Conservation (phyloP, 1,284 basidiomycete genomes). For the Xerocomus alliaceus region DNA sequence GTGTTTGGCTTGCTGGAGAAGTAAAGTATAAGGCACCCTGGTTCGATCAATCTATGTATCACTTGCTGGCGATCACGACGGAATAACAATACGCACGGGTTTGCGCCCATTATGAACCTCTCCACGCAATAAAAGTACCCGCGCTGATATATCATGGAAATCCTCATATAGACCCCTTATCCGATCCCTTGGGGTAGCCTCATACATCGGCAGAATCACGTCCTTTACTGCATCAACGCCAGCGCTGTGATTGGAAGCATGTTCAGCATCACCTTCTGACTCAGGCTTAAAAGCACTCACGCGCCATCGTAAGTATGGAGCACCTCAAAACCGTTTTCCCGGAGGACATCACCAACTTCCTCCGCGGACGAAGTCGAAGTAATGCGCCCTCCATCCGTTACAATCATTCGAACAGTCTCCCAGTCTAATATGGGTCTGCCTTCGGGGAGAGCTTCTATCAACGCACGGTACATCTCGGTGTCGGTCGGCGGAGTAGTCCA, state of each 20-base stretch:
- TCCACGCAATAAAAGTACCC: conserved; percentile 50
- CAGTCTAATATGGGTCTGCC: conserved; percentile 27
- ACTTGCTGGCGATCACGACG: not conserved
- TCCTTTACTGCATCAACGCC: conserved; percentile 50
- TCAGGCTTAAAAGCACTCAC: conserved; percentile 34
- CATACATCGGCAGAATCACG: conserved; percentile 44
- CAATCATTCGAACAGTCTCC: conserved; percentile 19
- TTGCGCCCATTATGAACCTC: conserved; percentile 51
- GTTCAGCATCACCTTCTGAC: not conserved
- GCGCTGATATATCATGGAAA: conserved; percentile 39
- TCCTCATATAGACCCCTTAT: conserved; percentile 51
- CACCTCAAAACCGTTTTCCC: conserved; percentile 46
- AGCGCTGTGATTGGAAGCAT: conserved; percentile 33
- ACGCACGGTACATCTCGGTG: conserved; percentile 27
- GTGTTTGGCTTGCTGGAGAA: conserved; percentile 36
- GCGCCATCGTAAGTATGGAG: conserved; percentile 46
- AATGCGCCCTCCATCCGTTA: conserved; percentile 30
- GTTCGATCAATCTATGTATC: not conserved
- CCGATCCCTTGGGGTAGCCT: conserved; percentile 42
- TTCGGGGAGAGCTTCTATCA: conserved; percentile 19
- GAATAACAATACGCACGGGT: conserved; percentile 41
- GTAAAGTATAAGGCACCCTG: conserved; percentile 52
- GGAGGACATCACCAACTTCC: conserved; percentile 42
- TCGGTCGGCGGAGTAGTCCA: conserved; percentile 27
- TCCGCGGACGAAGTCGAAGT: conserved; percentile 33